These are phyloP conservation scores for Golubevia sp. DNA, from an alignment of 1,284 basidiomycete genomes.

Conservation along the genomic window DNA sequence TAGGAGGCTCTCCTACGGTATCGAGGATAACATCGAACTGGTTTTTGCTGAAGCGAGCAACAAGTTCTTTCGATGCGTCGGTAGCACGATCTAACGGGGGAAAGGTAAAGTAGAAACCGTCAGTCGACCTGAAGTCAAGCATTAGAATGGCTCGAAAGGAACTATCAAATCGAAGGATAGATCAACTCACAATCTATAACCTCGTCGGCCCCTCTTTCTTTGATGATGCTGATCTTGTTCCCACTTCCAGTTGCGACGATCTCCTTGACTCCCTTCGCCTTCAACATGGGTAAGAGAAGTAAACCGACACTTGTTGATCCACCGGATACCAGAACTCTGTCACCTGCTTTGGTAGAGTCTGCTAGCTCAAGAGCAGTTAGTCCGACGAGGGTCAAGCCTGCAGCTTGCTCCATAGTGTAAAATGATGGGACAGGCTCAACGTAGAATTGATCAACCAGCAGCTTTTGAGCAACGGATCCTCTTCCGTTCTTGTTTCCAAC, in stretches of 20 bases:
- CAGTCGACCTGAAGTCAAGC: too few species aligned
- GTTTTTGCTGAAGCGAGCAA: background rate
- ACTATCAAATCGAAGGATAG: background rate
- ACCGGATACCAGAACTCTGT: slow-evolving; percentile 10
- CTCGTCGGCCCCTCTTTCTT: slow-evolving; percentile 7
- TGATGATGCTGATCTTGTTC: slow-evolving; percentile 3
- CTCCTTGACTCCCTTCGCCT: slow-evolving; percentile 2
- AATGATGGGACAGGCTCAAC: slow-evolving; percentile 5
- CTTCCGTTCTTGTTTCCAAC: too few species aligned
- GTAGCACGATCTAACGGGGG: too few species aligned
- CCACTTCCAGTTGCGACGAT: slow-evolving; percentile 8
- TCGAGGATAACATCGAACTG: slow-evolving; percentile 14
- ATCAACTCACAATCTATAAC: slow-evolving; percentile 5
- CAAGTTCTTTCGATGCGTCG: too few species aligned
- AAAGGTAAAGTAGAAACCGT: too few species aligned
- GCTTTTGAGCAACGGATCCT: slow-evolving; percentile 7
- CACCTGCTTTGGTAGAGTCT: background rate
- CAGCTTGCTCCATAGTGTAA: slow-evolving; percentile 1
- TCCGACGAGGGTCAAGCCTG: slow-evolving; percentile 4
- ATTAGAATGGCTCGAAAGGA: too few species aligned
- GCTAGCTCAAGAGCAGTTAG: background rate
- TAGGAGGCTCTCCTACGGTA: slow-evolving; percentile 3
- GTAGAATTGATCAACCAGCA: background rate
- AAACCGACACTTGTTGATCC: slow-evolving; percentile 11
- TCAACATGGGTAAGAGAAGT: slow-evolving; percentile 2